These are phyloP conservation scores for Leccinum griseonigrum DNA, from an alignment of 1,284 basidiomycete species.

Conservation along the genomic window DNA sequence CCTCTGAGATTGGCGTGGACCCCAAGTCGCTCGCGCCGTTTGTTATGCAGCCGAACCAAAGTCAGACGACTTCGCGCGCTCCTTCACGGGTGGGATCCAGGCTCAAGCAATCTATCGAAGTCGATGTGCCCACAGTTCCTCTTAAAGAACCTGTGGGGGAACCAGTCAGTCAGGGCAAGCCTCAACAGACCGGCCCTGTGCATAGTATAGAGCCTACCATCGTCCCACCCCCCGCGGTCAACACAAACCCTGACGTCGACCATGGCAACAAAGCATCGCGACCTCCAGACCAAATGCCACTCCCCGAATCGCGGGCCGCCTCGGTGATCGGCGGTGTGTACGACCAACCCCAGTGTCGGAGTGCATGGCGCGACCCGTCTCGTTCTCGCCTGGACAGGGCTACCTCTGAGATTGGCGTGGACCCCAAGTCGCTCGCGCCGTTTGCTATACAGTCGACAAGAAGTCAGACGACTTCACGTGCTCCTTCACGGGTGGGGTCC, in stretches of 20 bases:
- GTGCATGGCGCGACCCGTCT: constrained; percentile 7
- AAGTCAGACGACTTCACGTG: constrained; percentile 7
- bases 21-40: constrained; percentile 10
- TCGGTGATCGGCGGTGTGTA: constrained; percentile 28
- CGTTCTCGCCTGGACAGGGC: constrained; percentile 18
- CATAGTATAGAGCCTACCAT: constrained; percentile 13
- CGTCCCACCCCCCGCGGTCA: constrained; percentile 6
- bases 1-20: constrained; percentile 25
- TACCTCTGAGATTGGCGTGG: constrained; percentile 26
- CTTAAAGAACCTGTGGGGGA: constrained; percentile 2
- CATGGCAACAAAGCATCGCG: constrained; percentile 3
- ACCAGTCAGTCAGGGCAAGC: constrained; percentile 1
- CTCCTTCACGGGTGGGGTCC: constrained; percentile 2
- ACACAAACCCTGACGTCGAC: constrained; percentile 15
- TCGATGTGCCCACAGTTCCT: background rate
- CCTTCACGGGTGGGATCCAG: constrained; percentile 6
- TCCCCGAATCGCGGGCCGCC: constrained; percentile 30
- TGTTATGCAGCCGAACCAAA: constrained; percentile 4
- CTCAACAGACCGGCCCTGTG: constrained; percentile 1
- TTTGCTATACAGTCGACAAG: constrained; percentile 7
- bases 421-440: constrained; percentile 10
- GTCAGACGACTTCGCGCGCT: constrained; percentile 6
- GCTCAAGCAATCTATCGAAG: background rate
- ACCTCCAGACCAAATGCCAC: constrained; percentile 23
- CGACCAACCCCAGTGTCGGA: constrained; percentile 24